phyloP scores from a whole-genome alignment of 2,329 filamentous ascomycete genomes.

The Xylariaceae sp. region DNA sequence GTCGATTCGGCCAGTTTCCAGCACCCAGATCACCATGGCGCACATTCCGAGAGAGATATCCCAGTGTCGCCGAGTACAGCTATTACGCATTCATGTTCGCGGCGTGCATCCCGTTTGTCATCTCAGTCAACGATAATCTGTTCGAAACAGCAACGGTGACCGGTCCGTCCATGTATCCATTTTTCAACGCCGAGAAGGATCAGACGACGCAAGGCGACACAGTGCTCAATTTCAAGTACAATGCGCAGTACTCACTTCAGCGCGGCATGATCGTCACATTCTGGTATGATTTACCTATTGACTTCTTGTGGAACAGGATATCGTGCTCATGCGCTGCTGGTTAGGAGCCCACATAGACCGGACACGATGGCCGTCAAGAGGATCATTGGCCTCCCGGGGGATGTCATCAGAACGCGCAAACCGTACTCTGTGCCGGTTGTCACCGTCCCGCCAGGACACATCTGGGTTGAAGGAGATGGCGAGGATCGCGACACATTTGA shows the following conservation, averaged over 20 bases:
- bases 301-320: not conserved
- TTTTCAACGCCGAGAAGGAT: slow-evolving; percentile 66
- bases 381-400: slow-evolving; percentile 76
- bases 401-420: slow-evolving; percentile 65
- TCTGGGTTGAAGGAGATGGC: slow-evolving; percentile 95
- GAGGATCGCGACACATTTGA: slow-evolving; percentile 68
- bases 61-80: slow-evolving; percentile 33
- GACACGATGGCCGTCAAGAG: slow-evolving; percentile 75
- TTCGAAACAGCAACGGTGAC: slow-evolving; percentile 56
- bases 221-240: slow-evolving; percentile 59
- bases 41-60: slow-evolving; percentile 3
- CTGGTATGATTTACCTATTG: slow-evolving; percentile 44
- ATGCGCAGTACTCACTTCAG: slow-evolving; percentile 55
- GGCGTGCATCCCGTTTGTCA: slow-evolving; percentile 60
- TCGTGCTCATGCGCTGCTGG: not conserved
- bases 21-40: slow-evolving; percentile 34
- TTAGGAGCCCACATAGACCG: slow-evolving; percentile 68
- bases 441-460: slow-evolving; percentile 75
- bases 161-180: slow-evolving; percentile 74
- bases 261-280: slow-evolving; percentile 76
- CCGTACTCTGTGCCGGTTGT: slow-evolving; percentile 57
- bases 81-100: slow-evolving; percentile 51
- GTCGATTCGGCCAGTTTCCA: slow-evolving; percentile 15
- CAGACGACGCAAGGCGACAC: slow-evolving; percentile 52
- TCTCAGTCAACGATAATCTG: slow-evolving; percentile 61